phyloP scores from a whole-genome alignment of 345 rosid genomes.

The Erysimum cheiranthoides region DNA sequence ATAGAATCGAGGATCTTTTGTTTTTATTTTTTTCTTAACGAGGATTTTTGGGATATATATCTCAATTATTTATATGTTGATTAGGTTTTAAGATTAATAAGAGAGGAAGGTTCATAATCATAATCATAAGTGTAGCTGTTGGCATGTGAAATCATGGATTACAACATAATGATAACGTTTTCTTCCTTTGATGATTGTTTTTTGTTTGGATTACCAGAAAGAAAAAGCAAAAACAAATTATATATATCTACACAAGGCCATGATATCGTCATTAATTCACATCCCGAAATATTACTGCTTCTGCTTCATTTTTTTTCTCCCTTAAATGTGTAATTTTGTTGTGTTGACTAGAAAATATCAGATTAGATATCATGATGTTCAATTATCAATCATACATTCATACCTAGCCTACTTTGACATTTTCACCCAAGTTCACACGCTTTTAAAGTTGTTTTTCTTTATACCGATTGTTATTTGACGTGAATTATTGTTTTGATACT shows the following conservation, averaged over 20 bases:
- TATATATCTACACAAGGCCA: constrained; percentile 6
- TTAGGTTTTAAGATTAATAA: constrained; percentile 40
- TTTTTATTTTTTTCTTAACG: background rate
- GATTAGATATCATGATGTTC: constrained; percentile 22
- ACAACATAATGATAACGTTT: constrained; percentile 37
- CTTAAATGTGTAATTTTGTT: constrained; percentile 8
- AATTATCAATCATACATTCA: constrained; percentile 37
- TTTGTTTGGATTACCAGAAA: constrained; percentile 3
- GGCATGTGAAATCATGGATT: constrained; percentile 47
- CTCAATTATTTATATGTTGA: constrained; percentile 27
- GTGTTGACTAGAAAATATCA: background rate
- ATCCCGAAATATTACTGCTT: constrained; percentile 3
- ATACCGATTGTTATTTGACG: constrained; percentile 6
- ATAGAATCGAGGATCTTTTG: background rate
- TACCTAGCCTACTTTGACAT: constrained; percentile 33
- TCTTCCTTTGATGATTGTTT: constrained; percentile 38
- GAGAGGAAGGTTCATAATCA: constrained; percentile 28
- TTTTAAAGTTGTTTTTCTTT: constrained; percentile 22
- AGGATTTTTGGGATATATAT: background rate
- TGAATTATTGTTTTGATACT: background rate
- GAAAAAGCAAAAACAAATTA: background rate
- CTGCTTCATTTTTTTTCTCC: background rate
- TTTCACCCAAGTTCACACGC: constrained; percentile 22
- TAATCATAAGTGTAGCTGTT: constrained; percentile 38
- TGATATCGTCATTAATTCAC: constrained; percentile 15